Evolutionary conservation across 352 stramenopile genomes (phyloP), one percentile per base, ranked within the genome.

Genomic region (Globisporangium okanoganense): DNA sequence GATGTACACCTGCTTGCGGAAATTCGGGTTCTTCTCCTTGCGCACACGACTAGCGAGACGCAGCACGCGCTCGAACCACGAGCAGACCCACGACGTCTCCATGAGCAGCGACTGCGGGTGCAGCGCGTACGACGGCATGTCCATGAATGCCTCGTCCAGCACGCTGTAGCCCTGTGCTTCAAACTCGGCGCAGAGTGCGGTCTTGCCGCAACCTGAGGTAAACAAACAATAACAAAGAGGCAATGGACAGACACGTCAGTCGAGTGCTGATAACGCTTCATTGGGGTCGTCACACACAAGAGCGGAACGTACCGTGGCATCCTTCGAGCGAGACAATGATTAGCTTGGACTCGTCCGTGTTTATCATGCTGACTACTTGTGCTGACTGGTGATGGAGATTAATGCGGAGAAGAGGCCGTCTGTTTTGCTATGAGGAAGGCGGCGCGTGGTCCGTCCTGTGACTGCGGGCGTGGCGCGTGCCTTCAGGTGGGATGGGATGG

Each of bases 31-130:
- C 61, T 71, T 69, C 43, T 79, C 76, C 45, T 79, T 70, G 52
- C 76, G 64, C 24, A 90, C 71, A 27, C 63, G 67, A 35, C 70
- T 75, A 13, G 82, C 80, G 13, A 92, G 72, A 24, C 81, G 79
- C 49, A 96, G 63, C n/a, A 96, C 79, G 59, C 87, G 82, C 68
- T 93, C 81, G 62, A 96, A 96, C 86, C 88, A 96, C 10, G 84
- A 92, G 61, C 85, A 94, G 61, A 96, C 86, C 88, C 88, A 96
- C 31, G 79, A 87, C 35, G 86, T 95, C 66, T 96, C 88, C 86
- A 95, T 95, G 40, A 96, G 82, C 27, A 96, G 73, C 25, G 86
- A 94, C 69, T 96, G 88, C n/a, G 88, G 86, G 61, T 92, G 82
- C 57, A 96, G 71, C 27, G 82, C 79, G 57, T 94, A 91, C 14